Evolutionary conservation across 2,329 filamentous ascomycete species (phyloP).

Genomic region (Rosellinia necatrix): DNA sequence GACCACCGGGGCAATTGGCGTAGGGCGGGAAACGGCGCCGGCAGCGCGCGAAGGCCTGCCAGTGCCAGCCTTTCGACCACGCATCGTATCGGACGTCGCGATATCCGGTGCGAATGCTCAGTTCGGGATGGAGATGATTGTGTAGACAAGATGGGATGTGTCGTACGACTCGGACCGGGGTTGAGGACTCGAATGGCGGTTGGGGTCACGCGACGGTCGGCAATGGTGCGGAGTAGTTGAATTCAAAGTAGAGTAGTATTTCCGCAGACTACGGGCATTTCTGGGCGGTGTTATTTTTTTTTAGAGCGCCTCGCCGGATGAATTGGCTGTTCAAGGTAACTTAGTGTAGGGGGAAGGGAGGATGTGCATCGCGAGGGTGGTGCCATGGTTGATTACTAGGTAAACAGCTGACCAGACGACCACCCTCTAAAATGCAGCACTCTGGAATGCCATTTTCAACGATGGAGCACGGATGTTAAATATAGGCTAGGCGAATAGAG

Average conservation of each 20-base stretch:
- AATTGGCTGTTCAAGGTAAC: constrained; percentile 27
- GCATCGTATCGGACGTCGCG: constrained; percentile 28
- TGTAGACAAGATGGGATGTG: constrained; percentile 6
- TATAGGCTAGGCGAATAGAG: constrained; percentile 13
- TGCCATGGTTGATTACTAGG: constrained; percentile 55
- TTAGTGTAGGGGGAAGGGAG: constrained; percentile 35
- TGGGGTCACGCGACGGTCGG: constrained; percentile 25
- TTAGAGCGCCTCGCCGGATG: constrained; percentile 4
- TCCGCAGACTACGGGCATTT: constrained; percentile 1
- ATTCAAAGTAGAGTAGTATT: constrained; percentile 10
- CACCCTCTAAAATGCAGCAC: constrained; percentile 61
- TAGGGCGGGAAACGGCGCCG: constrained; percentile 33
- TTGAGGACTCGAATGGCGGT: neutral
- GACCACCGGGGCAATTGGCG: constrained; percentile 29
- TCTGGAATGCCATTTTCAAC: constrained; percentile 50
- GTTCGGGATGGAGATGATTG: constrained; percentile 1
- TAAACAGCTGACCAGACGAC: constrained; percentile 46
- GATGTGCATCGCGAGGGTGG: constrained; percentile 56
- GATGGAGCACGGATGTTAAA: constrained; percentile 27
- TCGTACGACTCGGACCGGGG: constrained; percentile 6
- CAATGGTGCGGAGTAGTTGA: constrained; percentile 24
- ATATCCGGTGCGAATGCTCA: neutral
- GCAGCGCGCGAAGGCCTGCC: constrained; percentile 43
- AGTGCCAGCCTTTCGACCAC: constrained; percentile 33
- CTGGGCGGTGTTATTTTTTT: constrained; percentile 15